Percentiles rank a stretch among this genome's conserved stretches.
phyloP scores from a whole-genome alignment of 2,329 filamentous ascomycete species.

The Penicillium sclerotigenum region DNA sequence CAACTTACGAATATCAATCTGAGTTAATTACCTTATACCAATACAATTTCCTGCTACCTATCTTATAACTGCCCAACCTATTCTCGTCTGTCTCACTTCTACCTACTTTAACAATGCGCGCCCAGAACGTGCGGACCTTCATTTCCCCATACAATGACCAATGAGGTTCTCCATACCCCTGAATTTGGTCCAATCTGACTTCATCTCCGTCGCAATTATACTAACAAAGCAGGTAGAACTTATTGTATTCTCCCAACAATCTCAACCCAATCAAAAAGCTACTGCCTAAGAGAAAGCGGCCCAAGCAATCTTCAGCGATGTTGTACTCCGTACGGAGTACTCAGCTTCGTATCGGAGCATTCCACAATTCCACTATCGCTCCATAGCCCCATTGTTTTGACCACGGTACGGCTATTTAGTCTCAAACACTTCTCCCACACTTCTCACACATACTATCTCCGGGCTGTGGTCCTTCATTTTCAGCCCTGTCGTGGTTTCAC shows the following conservation, averaged over 20 bases:
- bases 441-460: not conserved
- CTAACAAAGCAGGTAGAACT: not conserved
- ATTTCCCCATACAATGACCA: constrained; percentile 5
- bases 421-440: not conserved
- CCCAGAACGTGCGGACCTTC: constrained; percentile 18
- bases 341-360: not conserved
- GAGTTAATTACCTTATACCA: not conserved
- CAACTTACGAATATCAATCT: not conserved
- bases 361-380: not conserved
- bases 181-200: not conserved
- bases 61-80: not conserved
- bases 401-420: not conserved
- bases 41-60: not conserved
- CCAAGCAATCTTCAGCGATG: not conserved
- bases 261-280: not conserved
- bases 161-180: not conserved
- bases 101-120: not conserved
- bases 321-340: too few species aligned
- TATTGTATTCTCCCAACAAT: not conserved
- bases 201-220: not conserved
- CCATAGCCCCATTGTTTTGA: constrained; percentile 1
- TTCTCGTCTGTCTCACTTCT: not conserved
- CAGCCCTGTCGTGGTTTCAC: not conserved
- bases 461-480: not conserved
- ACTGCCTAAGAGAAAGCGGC: not conserved